Evolutionary conservation across 2,329 filamentous ascomycete species (phyloP), one percentile per base, ranked within the genome.

Genomic region (Phialemoniopsis sp.): DNA sequence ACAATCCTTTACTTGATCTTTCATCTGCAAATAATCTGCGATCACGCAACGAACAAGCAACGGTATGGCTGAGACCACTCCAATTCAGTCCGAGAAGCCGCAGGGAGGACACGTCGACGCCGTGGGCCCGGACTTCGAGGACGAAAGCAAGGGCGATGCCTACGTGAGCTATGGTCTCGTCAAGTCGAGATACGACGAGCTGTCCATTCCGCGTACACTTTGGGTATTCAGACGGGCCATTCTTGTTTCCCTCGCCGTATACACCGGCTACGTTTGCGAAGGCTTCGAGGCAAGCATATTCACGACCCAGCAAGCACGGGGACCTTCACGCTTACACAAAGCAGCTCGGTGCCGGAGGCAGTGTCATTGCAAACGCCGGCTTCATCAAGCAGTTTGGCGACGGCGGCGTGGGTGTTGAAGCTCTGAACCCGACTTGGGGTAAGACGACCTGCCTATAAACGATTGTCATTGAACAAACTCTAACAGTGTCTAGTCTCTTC

Each of bases 351-450:
- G 39, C 41, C 2, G 39, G 37, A 14, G 35, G 38, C 17, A 38
- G 34, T 3, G 28, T 40, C 18, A 37, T 43, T 29, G 41, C 41
- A 8, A 43, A 43, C 14, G 38, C 37, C 3, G 41, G 41, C 5
- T 43, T 43, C 13, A 38, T 43, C 34, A 43, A 43, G 32, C 38
- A 43, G 16, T 43, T 43, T 15, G 41, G 41, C 33, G 14, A 30
- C 14, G 34, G 30, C 13, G 29, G 19, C 19, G 17, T 5, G 12
- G 41, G 41, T 8, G 41, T 43, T 15, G 13, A 34, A 10, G 30
- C 37, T 3, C 34, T 43, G 4, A 33, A 37, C 15, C 7, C 37
- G 15, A 37, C 41, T 4, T 43, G 41, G 41, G 30, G 32, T 34
- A 34, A 34, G 32, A 7, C 7, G 16, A 6, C 21, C 10, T 26